Evolutionary conservation across 352 stramenopile species (phyloP), one percentile per base, ranked within the genome.

Genomic region (Phytophthora tubulina): DNA sequence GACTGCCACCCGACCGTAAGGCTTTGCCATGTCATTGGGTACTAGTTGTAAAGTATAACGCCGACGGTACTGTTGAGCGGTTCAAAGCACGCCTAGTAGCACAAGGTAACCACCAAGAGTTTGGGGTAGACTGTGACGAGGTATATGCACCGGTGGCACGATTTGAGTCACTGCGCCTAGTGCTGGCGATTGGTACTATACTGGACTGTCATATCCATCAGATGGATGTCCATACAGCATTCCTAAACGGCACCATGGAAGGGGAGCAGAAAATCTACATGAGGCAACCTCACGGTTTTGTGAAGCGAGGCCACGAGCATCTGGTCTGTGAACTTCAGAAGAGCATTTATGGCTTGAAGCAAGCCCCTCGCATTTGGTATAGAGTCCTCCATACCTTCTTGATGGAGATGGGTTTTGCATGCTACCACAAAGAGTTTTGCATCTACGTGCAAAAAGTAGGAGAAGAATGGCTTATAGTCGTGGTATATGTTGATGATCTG

Each of bases 361-460:
- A 63, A 63, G 63, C 52, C 53, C 64, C 60, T 38, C 49, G 50
- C 0, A 72, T 75, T 10, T 78, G 55, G 51, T 70, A 78, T 54
- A 54, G 27, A 67, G 66, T 72, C 13, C 66, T 67, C 51, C 66
- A 75, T 55, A 50, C 30, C 8, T 72, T 75, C 14, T 38, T 72
- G 4, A 46, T 21, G 8, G 32, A 39, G 38, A 72, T 66, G 63
- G 46, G 46, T 67, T 67, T 67, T 65, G 63, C 58, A 51, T 62
- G 62, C 30, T 79, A 62, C 42, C 70, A 73, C 55, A 76, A 79
- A 63, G 51, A 65, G 48, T 79, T 62, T 62, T 75, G 57, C 50
- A 64, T 75, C 49, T 75, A 68, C 35, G 63, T 67, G 27, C 62
- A 77, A 77, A 65, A 79, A 56, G 54, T 75, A 59, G 67, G 63